Percentiles rank a stretch among this genome's conserved stretches.
phyloP scores from a whole-genome alignment of 441 rosid species.

The Jatropha podagrica region DNA sequence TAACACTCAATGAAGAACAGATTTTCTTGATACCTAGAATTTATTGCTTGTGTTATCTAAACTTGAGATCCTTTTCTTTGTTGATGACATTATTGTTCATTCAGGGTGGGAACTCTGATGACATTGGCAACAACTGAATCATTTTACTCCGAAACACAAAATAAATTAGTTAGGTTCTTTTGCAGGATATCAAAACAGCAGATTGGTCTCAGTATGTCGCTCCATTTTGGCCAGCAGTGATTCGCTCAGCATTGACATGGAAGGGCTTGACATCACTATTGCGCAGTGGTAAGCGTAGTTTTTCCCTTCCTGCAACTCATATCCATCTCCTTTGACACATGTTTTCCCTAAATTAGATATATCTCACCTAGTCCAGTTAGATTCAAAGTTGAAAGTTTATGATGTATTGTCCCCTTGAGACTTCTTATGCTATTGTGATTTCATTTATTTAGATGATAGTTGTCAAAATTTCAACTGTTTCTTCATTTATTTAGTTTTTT shows the following conservation, averaged over 20 bases:
- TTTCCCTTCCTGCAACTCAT: background rate
- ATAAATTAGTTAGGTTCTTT: background rate
- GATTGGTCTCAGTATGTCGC: slow-evolving; percentile 88
- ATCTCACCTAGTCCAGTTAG: too few relatives aligned
- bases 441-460: background rate
- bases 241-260: slow-evolving; percentile 76
- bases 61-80: background rate
- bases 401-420: too few relatives aligned
- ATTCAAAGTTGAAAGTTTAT: too few relatives aligned
- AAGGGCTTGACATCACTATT: slow-evolving; percentile 69
- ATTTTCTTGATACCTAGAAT: too few relatives aligned
- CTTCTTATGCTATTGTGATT: background rate
- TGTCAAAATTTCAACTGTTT: background rate
- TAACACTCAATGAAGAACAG: too few relatives aligned
- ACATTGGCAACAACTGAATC: background rate
- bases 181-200: slow-evolving; percentile 70
- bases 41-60: background rate
- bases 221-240: slow-evolving; percentile 94
- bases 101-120: background rate
- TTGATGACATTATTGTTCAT: background rate
- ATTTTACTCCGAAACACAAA: background rate
- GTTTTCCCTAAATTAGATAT: background rate
- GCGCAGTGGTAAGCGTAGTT: slow-evolving; percentile 50
- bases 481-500: background rate
- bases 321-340: background rate